Conservation (phyloP, 495 filamentous ascomycete genomes). For the Podospora conica region DNA sequence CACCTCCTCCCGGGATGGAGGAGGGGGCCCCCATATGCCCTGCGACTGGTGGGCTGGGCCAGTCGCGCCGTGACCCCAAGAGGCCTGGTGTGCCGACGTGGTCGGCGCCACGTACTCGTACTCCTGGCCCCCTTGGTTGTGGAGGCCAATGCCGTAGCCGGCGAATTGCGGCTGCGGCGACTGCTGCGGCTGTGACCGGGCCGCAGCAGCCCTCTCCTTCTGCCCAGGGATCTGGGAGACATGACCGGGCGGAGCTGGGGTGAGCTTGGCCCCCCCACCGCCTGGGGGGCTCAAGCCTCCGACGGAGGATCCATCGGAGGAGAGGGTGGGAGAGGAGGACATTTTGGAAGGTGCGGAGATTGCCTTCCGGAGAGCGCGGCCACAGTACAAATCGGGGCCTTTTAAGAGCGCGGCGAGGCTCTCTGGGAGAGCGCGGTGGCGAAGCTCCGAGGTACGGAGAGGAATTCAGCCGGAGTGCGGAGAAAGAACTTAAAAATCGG, state of each 20-base stretch:
- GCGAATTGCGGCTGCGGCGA: no score
- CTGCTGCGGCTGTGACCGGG: no score
- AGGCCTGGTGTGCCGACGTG: not conserved
- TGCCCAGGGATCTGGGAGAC: not conserved
- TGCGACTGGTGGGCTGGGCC: not conserved
- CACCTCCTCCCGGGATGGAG: no score
- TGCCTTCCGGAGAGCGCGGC: no score
- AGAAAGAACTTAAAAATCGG: not conserved
- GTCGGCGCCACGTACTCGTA: no score
- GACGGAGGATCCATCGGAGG: not conserved
- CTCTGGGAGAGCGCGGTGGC: not conserved
- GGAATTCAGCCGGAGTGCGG: not conserved
- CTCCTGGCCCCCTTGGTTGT: no score
- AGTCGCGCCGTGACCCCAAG: not conserved
- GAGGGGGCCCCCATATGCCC: no score
- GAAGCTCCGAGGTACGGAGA: not conserved
- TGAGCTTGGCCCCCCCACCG: not conserved
- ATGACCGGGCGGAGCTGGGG: not conserved
- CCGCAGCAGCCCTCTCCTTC: no score
- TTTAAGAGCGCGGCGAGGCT: not conserved
- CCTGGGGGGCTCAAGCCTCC: not conserved
- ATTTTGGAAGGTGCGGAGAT: no score
- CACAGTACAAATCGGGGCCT: not conserved
- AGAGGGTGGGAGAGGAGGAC: not conserved
- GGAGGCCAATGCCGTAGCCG: not conserved